Conservation (phyloP, 1,139 yeast species). For the Taiozyma sp. region DNA sequence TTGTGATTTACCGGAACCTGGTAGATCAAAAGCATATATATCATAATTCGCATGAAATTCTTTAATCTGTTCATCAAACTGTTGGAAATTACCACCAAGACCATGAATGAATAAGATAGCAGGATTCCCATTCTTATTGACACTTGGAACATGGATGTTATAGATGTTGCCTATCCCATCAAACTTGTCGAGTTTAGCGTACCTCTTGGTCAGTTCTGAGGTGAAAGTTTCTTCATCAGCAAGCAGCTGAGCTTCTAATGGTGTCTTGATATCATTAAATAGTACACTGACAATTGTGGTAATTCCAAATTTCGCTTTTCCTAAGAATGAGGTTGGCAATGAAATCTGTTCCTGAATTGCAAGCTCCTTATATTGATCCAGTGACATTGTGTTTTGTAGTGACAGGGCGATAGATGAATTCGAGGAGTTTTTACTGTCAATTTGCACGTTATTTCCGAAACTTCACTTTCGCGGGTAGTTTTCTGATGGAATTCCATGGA, state of each 20-base stretch:
- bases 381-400: background rate
- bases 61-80: constrained; percentile 63
- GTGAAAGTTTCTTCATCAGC: constrained; percentile 16
- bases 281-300: constrained; percentile 2
- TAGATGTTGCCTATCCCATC: constrained; percentile 13
- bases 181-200: constrained; percentile 7
- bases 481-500: no score
- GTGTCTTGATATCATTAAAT: constrained; percentile 3
- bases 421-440: no score
- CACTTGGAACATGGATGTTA: constrained; percentile 14
- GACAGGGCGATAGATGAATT: no score
- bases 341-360: constrained; percentile 15
- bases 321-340: constrained; percentile 6
- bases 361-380: constrained; percentile 9
- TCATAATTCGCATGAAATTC: constrained; percentile 52
- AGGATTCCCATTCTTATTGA: constrained; percentile 29
- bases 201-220: constrained; percentile 8
- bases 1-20: constrained; percentile 63
- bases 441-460: no score
- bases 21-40: constrained; percentile 55
- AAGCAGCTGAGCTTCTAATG: constrained; percentile 12
- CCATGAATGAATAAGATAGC: constrained; percentile 61
- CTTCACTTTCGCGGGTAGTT: no score
- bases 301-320: background rate
- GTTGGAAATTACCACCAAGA: constrained; percentile 68